Evolutionary conservation across 495 filamentous ascomycete genomes (phyloP), one percentile per base, ranked within the genome.

Genomic region (Podospora bellae-mahoneyi): DNA sequence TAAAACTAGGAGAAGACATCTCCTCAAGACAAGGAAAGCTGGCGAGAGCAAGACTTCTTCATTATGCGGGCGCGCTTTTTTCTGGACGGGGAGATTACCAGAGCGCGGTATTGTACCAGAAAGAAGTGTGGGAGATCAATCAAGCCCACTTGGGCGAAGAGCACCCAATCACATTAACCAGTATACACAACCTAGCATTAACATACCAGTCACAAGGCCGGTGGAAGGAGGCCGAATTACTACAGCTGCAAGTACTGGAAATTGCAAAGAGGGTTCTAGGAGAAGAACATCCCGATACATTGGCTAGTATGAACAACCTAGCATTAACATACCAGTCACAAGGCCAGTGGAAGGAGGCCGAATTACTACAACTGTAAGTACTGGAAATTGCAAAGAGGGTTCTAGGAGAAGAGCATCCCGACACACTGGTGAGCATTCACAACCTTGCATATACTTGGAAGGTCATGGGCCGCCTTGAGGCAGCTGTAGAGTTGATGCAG

Each of bases 231-330:
- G 82, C 80, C 0, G 75, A 79, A 53, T 13, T 16, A n/a, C 10
- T 71, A n/a, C 15, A 66, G 26, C 0, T 58, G 0, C 7, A 69
- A 26, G 66, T 34, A 39, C 5, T 69, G 1, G 32, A 61, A 20
- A 15, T 26, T 1, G 30, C 23, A 60, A 64, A 73, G 64, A 69
- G 18, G 62, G 48, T 70, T 18, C 64, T 80, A 6, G 77, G 80
- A 7, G 23, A 66, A 10, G 74, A 81, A 23, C 75, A 84, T 78
- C 76, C 76, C 23, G 15, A 68, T 16, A 82, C 75, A 7, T 58
- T 72, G 19, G 18, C 5, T 4, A 68, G 60, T 34, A 64, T 68
- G 65, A 23, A 16, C 44, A 69, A 65, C 13, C 64, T 66, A 53
- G 67, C 61, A 9, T 32, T 0, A 58, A 26, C 10, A 7, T 58